Evolutionary conservation across 139 green algal species (phyloP).

Genomic region (Trebouxia sp.): DNA sequence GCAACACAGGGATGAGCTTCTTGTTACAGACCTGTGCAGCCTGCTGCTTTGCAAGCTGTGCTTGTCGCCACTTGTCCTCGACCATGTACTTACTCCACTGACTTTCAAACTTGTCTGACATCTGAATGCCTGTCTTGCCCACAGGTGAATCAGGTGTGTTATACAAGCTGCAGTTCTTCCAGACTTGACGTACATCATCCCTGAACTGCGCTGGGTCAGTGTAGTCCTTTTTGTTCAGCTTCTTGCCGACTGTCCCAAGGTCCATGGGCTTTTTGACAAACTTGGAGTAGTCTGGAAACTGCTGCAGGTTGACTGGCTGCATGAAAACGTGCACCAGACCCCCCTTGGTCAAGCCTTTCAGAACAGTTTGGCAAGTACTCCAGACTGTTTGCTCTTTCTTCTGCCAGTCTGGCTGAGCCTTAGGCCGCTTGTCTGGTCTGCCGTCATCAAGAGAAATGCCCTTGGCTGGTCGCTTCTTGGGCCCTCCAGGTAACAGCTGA

Average conservation of each 20-base stretch:
- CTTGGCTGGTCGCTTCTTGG: neutral
- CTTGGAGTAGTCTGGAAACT: slow-evolving; percentile 58
- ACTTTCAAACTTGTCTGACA: slow-evolving; percentile 59
- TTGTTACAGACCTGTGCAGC: slow-evolving; percentile 36
- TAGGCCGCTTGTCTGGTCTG: slow-evolving; percentile 13
- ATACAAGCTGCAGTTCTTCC: slow-evolving; percentile 63
- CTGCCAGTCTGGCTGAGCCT: slow-evolving; percentile 12
- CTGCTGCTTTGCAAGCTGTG: slow-evolving; percentile 39
- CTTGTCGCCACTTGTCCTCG: slow-evolving; percentile 51
- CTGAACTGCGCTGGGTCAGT: slow-evolving; percentile 48
- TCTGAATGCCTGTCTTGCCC: slow-evolving; percentile 50
- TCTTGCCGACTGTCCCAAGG: slow-evolving; percentile 56
- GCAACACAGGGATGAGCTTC: neutral
- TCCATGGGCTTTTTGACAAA: slow-evolving; percentile 81
- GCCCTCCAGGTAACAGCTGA: neutral
- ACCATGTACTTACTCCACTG: slow-evolving; percentile 49
- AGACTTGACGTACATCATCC: slow-evolving; percentile 60
- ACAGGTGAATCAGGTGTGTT: slow-evolving; percentile 56
- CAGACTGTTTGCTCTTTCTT: slow-evolving; percentile 14
- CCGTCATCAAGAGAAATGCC: neutral
- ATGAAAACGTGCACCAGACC: neutral
- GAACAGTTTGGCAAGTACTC: neutral
- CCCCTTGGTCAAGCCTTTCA: neutral
- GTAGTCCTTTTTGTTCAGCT: slow-evolving; percentile 50
- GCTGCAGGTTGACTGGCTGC: neutral